phyloP scores from a whole-genome alignment of 352 stramenopile genomes.

The Plasmopara muralis region DNA sequence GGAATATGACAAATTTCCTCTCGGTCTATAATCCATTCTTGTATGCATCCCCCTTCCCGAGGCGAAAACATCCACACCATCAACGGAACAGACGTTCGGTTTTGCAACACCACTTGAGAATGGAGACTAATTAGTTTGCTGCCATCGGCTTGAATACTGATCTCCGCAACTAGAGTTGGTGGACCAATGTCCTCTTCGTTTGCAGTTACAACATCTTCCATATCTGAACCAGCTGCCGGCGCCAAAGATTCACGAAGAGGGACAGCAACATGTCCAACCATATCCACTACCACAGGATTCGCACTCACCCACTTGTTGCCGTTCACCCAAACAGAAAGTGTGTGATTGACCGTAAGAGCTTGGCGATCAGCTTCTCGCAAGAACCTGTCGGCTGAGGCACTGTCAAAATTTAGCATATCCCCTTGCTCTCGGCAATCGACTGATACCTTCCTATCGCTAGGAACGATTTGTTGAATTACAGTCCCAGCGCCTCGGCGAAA shows the following conservation, averaged over 20 bases:
- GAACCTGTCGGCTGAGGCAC: constrained; percentile 68
- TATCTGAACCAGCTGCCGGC: constrained; percentile 9
- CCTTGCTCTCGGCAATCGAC: constrained; percentile 83
- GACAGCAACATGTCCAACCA: constrained; percentile 81
- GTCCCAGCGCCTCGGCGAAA: constrained; percentile 75
- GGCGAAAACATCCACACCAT: constrained; percentile 87
- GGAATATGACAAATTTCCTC: constrained; percentile 78
- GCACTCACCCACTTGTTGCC: constrained; percentile 84
- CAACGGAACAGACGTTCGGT: constrained; percentile 78
- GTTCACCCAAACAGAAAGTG: constrained; percentile 80
- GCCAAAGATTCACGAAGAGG: constrained; percentile 51
- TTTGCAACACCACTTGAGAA: constrained; percentile 82
- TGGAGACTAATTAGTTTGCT: constrained; percentile 86
- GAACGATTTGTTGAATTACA: constrained; percentile 71
- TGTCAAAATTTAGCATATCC: constrained; percentile 85
- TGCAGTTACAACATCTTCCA: constrained; percentile 28
- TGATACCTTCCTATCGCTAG: constrained; percentile 58
- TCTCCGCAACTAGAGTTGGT: constrained; percentile 78
- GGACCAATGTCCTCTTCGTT: constrained; percentile 53
- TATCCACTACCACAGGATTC: constrained; percentile 82
- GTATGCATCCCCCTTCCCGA: constrained; percentile 60
- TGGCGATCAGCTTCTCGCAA: constrained; percentile 63
- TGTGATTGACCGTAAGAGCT: constrained; percentile 79
- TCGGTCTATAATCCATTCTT: constrained; percentile 81
- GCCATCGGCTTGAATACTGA: constrained; percentile 80